Base-by-base conservation (phyloP, 202 grass and related monocot genomes). In the Panicum hallii region DNA sequence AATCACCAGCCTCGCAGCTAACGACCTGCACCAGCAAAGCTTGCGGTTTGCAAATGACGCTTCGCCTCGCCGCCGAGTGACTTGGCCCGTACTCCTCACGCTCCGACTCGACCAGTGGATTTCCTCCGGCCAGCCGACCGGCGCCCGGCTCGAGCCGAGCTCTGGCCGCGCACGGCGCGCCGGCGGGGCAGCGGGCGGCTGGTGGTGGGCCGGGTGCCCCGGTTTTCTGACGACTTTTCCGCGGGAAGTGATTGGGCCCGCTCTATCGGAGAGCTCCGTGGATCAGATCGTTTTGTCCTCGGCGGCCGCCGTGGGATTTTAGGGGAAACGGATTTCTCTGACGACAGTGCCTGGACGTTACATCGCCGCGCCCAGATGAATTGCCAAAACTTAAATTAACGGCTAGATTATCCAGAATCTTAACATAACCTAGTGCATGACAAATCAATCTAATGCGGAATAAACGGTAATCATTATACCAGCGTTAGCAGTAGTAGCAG, bases 201-300 rank as follows among this genome's bases (percentile, higher is more conserved):
- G 36, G 3, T 2, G 55, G 53, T 57, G 66, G 15, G 26, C 9
- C 13, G 2, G 40, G n/a, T 19, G 43, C 0, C 30, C 44, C 45
- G 13, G 66, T 72, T 11, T 54, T 63, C 46, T 17, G 57, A 12
- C 32, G 57, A 12, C 32, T 16, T 80, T 46, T 36, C 47, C 34
- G 7, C 46, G 36, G 75, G 46, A 38, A 72, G 5, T 16, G 23
- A 5, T 32, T 15, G 36, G 70, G 0, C 61, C 71, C 60, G 13
- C 11, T 83, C 54, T 75, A 63, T 83, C 44, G 13, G 28, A 74
- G 52, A 43, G 57, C 16, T 54, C 14, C 41, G 8, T 44, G 65
- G 26, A 67, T 68, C 26, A 26, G 34, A 81, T 68, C 20, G 1
- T 62, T 15, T 32, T 26, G 40, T 55, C 13, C 17, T 74, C 28